Evolutionary conservation across 495 filamentous ascomycete genomes (phyloP).

Genomic region (Penicillium bialowiezense): DNA sequence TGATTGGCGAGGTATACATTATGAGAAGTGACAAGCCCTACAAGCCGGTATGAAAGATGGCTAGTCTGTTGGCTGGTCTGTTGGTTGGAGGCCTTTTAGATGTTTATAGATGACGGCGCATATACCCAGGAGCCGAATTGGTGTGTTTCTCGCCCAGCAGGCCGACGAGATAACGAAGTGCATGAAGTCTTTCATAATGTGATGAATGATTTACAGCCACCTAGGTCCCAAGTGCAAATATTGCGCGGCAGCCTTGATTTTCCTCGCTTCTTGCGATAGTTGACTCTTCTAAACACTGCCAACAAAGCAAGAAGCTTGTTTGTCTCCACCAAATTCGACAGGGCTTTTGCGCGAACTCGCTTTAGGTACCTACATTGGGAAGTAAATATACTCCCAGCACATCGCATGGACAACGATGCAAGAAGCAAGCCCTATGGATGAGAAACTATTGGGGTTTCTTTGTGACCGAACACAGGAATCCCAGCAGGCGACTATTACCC

Average conservation of each 20-base stretch:
- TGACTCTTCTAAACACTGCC: no score
- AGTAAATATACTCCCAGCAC: no score
- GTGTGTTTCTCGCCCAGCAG: background rate
- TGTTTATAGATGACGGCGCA: slow-evolving; percentile 1
- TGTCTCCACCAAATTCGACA: slow-evolving; percentile 52
- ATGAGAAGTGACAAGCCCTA: slow-evolving; percentile 29
- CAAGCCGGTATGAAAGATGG: background rate
- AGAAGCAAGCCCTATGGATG: slow-evolving; percentile 34
- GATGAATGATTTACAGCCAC: no score
- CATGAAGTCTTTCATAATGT: no score
- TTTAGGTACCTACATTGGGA: slow-evolving; percentile 29
- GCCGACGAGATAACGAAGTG: slow-evolving; percentile 5
- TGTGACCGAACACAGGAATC: slow-evolving; percentile 43
- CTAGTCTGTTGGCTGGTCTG: background rate
- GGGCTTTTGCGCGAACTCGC: slow-evolving; percentile 44
- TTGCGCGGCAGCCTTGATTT: background rate
- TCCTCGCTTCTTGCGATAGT: no score
- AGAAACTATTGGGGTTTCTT: slow-evolving; percentile 42
- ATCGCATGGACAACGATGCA: no score
- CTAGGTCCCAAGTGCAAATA: no score
- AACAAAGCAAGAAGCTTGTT: no score
- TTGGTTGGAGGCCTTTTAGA: no score
- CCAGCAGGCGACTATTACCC: no score
- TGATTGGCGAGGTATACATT: slow-evolving; percentile 60
- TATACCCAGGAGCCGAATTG: background rate